These are phyloP conservation scores for Litsea cubeba DNA, from an alignment of 164 flowering plant species.

Conservation along the genomic window DNA sequence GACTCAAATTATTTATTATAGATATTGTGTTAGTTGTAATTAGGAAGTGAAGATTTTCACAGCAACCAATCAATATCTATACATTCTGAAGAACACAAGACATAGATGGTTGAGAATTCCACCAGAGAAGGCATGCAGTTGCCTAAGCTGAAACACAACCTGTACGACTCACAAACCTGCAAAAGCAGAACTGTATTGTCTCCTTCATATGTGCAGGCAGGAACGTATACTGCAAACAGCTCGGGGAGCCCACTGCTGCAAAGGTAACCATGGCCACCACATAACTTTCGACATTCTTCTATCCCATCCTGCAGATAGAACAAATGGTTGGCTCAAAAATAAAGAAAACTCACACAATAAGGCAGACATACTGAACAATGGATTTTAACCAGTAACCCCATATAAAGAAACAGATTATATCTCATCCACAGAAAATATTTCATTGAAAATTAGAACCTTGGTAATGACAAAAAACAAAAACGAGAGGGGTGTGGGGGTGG, in stretches of 20 bases:
- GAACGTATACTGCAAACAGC: conserved; percentile 95
- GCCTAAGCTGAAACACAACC: not conserved
- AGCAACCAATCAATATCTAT: not conserved
- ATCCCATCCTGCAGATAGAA: conserved; percentile 69
- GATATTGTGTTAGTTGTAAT: not conserved
- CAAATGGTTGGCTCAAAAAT: not conserved
- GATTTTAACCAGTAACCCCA: not conserved
- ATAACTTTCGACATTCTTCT: conserved; percentile 94
- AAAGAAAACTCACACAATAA: not conserved
- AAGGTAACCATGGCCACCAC: conserved; percentile 98
- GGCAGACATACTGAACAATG: not conserved
- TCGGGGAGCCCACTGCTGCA: conserved; percentile 97
- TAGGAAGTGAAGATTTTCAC: not conserved
- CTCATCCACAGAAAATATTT: not conserved
- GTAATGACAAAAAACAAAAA: not conserved
- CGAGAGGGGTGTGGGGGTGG: not conserved
- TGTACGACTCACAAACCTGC: conserved; percentile 48
- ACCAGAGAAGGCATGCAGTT: not conserved
- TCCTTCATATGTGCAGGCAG: conserved; percentile 99
- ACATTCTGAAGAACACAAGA: not conserved
- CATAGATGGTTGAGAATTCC: not conserved
- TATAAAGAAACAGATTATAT: not conserved
- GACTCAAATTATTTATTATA: too few relatives aligned
- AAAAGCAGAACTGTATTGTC: conserved; percentile 83
- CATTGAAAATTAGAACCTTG: not conserved